Base-by-base conservation (phyloP, 805 yeast species). In the Schwanniomyces yamadae region DNA sequence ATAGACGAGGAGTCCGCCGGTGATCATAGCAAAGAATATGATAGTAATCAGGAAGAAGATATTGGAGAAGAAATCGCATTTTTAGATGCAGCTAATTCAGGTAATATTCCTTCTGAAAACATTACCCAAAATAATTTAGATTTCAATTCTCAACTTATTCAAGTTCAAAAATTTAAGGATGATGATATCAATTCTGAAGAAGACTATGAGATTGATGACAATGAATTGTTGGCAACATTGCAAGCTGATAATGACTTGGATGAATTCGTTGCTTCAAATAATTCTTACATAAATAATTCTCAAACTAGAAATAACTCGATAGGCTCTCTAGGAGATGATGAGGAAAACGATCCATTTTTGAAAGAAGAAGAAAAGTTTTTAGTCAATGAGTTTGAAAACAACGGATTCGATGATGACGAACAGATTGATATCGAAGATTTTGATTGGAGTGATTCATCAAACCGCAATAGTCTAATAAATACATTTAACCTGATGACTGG, bases 121-220 rank as follows among this genome's bases (percentile, higher is more conserved):
- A 11, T 15, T 11, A 27, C 5, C 37, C 33, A 36, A 15, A 42
- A 42, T 29, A 62, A 56, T 23, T 52, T 59, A 33, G 62, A 59
- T 22, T 61, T 59, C 31, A 63, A 62, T 33, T 46, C 50, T 23
- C 53, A 62, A 37, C 38, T 63, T 25, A 54, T 74, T 38, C 73
- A 63, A 39, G 81, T 75, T 3, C 82, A 81, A 11, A 72, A 69
- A 42, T 59, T 77, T 40, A 67, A 69, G 31, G 80, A 74, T 17
- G 67, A 63, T 18, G 75, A 67, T 31, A 47, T 66, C 28, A 63
- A 62, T 39, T 76, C 83, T 0, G 88, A 80, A 38, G 87, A 78
- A 8, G 90, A 80, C 49, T 80, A 81, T 47, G 81, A 75, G 45
- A 69, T 75, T 40, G 81, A 69, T 46, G 75, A 69, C 44, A 67